Base-by-base conservation (phyloP, 78 protist genomes). In the Trichosphaerium sp. region DNA sequence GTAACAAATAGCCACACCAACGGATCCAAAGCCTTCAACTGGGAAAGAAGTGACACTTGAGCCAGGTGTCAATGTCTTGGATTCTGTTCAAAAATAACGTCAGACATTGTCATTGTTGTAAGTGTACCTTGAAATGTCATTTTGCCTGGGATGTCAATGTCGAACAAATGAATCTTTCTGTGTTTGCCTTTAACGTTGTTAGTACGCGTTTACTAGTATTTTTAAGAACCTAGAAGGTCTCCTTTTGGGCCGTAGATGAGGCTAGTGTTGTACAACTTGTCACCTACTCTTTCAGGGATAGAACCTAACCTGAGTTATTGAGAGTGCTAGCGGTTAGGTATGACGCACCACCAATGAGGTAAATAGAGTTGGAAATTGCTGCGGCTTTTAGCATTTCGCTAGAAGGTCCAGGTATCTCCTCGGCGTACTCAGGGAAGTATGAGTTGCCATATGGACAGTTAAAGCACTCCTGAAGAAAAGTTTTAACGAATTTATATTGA, bases 1-100 rank as follows among this genome's bases (percentile, higher is more conserved):
- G 65, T 91, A 95, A 72, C 98, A 95, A 32, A 95, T 92, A 5
- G 91, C 98, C 6, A 95, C 63, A 21, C 98, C 98, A 34, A 91
- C 1, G 29, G 56, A 61, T 4, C 32, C 28, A 12, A 4, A n/a
- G 28, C 31, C 26, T 5, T 14, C 4, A 8, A 14, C 11, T 72
- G 34, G 81, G 86, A 34, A 93, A 40, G 1, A 69, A 2, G 92
- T 82, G 10, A 59, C 47, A 0, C 28, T 34, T 14, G 70, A 28
- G 11, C 97, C 97, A 0, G 85, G 75, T 1, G 94, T 14, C 0
- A 93, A 76, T 21, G 86, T 74, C 4, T 93, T 94, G 2, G 82
- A 65, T 61, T 89, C 88, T 28, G 11, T 34, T 6, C 8, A 15
- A 56, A 14, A 56, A 14, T 28, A 56, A n/a, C 55, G n/a, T 34